Conservation (phyloP, 257 asterid genomes). For the Plantago elongata region DNA sequence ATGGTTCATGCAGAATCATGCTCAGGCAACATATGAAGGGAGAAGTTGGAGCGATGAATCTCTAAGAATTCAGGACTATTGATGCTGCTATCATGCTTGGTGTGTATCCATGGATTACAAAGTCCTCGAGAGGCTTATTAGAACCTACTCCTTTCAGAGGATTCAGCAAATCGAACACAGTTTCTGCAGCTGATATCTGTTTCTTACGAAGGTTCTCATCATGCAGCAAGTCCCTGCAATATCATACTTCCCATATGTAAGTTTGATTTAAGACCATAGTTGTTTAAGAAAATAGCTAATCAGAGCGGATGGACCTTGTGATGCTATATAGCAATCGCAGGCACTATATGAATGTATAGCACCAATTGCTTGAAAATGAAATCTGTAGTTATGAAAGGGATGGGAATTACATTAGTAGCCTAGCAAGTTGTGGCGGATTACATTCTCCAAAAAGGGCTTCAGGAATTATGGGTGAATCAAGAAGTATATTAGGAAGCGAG, state of each 20-base stretch:
- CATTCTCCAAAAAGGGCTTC: constrained; percentile 81
- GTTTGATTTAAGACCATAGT: background rate
- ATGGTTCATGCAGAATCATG: too few species aligned
- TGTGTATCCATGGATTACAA: constrained; percentile 17
- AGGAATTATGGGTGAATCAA: constrained; percentile 66
- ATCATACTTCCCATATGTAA: background rate
- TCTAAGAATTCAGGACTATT: constrained; percentile 39
- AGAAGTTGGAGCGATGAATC: constrained; percentile 4
- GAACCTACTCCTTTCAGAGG: constrained; percentile 26
- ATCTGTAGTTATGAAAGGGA: background rate
- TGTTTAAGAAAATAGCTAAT: background rate
- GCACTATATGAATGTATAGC: too few species aligned
- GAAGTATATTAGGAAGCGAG: constrained; percentile 81
- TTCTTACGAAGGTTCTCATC: constrained; percentile 50
- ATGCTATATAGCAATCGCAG: too few species aligned
- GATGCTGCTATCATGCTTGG: constrained; percentile 86
- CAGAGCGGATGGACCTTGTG: too few species aligned
- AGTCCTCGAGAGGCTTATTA: constrained; percentile 17
- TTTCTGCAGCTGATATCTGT: constrained; percentile 59
- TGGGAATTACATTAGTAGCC: constrained; percentile 50
- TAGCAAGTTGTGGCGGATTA: constrained; percentile 63
- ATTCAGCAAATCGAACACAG: constrained; percentile 45
- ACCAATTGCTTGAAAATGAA: background rate
- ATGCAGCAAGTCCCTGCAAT: constrained; percentile 48
- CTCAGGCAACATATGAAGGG: too few species aligned